Evolutionary conservation across 305 asterid species (phyloP), one percentile per base, ranked within the genome.

Genomic region (Plantago coronopus): DNA sequence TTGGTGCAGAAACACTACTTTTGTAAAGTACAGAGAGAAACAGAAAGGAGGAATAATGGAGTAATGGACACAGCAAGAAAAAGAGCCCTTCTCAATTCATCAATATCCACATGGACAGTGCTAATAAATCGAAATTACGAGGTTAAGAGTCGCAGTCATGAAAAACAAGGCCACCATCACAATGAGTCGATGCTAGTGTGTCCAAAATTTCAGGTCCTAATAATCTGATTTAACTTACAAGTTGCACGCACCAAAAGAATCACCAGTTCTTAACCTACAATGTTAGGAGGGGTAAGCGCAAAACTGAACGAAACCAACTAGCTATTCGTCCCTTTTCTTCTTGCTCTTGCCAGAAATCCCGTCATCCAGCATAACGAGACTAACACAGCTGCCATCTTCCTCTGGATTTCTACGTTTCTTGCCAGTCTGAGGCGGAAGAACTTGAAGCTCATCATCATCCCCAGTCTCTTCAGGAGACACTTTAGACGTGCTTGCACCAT

Each of bases 321-420:
- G 64, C 74, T 77, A 76, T n/a, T 72, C 71, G 63, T 77, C 76
- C 77, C 71, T 67, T 73, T 54, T 67, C 74, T 79, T 82, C 80
- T 74, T 78, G 73, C 72, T 75, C 68, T 66, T 72, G 40, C 71
- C 82, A 16, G 57, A 29, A 60, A 64, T 63, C 38, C 69, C 83
- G 43, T 74, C 91, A 0, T 77, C 83, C 19, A 76, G 76, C 86
- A 69, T 65, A 42, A 75, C 73, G 11, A 83, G 13, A 16, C 78
- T 87, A 16, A 55, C 48, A 17, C 74, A 65, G 62, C 64, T 71
- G 40, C 70, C 83, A 27, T 50, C 50, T 64, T 62, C 86, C 20
- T 76, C 81, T 16, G 66, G 71, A 48, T 72, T 80, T 69, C 82
- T 78, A 65, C 99, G 79, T 74, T 89, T 89, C 86, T 78, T 89